A percentile compares a stretch with the other conserved stretches of the same genome.
Conservation (phyloP, 2,329 filamentous ascomycete species). For the Didymella pinodella region DNA sequence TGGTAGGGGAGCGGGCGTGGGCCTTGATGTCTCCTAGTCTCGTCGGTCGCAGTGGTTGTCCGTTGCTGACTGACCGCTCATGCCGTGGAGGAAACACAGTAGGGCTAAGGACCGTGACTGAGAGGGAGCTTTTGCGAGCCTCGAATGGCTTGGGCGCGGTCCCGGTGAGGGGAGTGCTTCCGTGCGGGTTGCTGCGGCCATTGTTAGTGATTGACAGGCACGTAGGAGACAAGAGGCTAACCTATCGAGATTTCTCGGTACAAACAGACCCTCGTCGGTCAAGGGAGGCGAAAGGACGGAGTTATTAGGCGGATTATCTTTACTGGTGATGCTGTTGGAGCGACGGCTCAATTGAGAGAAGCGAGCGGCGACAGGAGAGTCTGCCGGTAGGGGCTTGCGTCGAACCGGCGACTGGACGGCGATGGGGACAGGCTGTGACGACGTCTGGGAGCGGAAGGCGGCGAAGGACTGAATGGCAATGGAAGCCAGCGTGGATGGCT, state of each 20-base stretch:
- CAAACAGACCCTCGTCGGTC: constrained; percentile 46
- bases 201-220: constrained; percentile 26
- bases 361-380: constrained; percentile 57
- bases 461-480: constrained; percentile 55
- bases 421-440: constrained; percentile 51
- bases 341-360: constrained; percentile 55
- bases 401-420: constrained; percentile 54
- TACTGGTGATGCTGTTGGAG: constrained; percentile 48
- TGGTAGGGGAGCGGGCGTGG: constrained; percentile 48
- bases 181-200: constrained; percentile 47
- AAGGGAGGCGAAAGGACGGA: constrained; percentile 43
- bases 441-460: constrained; percentile 54
- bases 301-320: constrained; percentile 34
- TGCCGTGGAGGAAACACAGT: constrained; percentile 38
- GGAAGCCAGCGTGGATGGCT: constrained; percentile 49
- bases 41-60: constrained; percentile 39
- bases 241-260: constrained; percentile 51
- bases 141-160: constrained; percentile 37
- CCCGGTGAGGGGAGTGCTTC: constrained; percentile 39
- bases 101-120: constrained; percentile 24
- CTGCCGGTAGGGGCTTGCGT: constrained; percentile 63
- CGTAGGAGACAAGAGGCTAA: constrained; percentile 31
- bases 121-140: constrained; percentile 34
- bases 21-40: constrained; percentile 38
- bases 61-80: constrained; percentile 48